Conservation (phyloP, 345 rosid genomes). For the Euphorbia tirucalli region DNA sequence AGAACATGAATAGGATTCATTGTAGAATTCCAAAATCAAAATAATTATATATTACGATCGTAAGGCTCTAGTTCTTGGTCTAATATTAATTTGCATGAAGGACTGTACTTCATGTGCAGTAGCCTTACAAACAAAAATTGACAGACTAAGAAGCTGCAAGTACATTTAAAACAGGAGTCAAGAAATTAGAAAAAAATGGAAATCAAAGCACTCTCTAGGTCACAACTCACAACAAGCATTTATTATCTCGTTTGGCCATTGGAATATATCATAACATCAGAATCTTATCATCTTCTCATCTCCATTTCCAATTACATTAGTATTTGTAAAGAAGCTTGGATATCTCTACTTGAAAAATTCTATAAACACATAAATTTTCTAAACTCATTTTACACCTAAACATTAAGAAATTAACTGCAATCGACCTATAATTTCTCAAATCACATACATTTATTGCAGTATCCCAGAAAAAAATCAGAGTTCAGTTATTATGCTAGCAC, state of each 20-base stretch:
- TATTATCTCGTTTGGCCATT: not conserved
- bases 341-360: not conserved
- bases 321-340: not conserved
- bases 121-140: not conserved
- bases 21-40: not conserved
- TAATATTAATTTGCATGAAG: not conserved
- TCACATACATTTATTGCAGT: not conserved
- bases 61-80: not conserved
- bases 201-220: not conserved
- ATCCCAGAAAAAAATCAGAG: not conserved
- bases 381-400: not conserved
- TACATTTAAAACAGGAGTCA: not conserved
- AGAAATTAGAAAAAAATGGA: not conserved
- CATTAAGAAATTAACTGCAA: constrained; percentile 6
- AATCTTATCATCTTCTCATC: not conserved
- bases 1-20: not conserved
- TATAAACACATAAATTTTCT: not conserved
- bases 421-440: not conserved
- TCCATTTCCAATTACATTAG: not conserved
- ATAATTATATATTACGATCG: not conserved
- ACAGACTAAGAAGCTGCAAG: not conserved
- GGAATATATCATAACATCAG: not conserved
- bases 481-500: constrained; percentile 17
- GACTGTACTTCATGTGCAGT: not conserved
- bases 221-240: not conserved